These are phyloP conservation scores for Fraxinus latifolia DNA, from an alignment of 305 asterid genomes.

Conservation along the genomic window DNA sequence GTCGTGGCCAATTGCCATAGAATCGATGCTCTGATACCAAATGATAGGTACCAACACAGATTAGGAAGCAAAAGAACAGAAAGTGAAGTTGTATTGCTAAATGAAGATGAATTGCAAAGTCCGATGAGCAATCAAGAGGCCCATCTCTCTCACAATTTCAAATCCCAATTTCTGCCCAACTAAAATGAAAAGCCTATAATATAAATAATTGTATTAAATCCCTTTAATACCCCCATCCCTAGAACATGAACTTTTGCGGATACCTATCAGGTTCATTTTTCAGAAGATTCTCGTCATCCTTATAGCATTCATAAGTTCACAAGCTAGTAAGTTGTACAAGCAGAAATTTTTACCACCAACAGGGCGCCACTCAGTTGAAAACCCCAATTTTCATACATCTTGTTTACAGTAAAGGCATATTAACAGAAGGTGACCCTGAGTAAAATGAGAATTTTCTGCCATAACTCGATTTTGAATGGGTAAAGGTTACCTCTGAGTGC, in stretches of 20 bases:
- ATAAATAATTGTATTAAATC: background rate
- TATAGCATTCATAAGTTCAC: slow-evolving; percentile 12
- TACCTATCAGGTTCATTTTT: background rate
- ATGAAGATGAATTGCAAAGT: background rate
- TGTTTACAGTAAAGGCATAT: background rate
- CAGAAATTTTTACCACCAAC: slow-evolving; percentile 1
- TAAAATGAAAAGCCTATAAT: background rate
- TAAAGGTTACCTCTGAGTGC: slow-evolving; percentile 56
- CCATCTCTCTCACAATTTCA: background rate
- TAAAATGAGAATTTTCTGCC: slow-evolving; percentile 10
- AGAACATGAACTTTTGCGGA: background rate
- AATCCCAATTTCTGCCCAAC: background rate
- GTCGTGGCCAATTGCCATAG: background rate
- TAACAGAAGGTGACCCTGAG: slow-evolving; percentile 3
- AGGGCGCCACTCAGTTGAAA: slow-evolving; percentile 12
- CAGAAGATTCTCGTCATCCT: slow-evolving; percentile 5
- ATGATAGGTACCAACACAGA: background rate
- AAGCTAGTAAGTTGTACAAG: slow-evolving; percentile 14
- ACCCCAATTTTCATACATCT: background rate
- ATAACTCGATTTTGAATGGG: slow-evolving; percentile 2
- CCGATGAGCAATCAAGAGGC: background rate
- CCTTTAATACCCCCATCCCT: background rate
- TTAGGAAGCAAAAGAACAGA: background rate
- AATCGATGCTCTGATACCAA: background rate
- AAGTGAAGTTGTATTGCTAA: background rate